A percentile compares a stretch with the other conserved stretches of the same genome.
phyloP scores from a whole-genome alignment of 2,329 filamentous ascomycete species.

The Amauroascus niger region DNA sequence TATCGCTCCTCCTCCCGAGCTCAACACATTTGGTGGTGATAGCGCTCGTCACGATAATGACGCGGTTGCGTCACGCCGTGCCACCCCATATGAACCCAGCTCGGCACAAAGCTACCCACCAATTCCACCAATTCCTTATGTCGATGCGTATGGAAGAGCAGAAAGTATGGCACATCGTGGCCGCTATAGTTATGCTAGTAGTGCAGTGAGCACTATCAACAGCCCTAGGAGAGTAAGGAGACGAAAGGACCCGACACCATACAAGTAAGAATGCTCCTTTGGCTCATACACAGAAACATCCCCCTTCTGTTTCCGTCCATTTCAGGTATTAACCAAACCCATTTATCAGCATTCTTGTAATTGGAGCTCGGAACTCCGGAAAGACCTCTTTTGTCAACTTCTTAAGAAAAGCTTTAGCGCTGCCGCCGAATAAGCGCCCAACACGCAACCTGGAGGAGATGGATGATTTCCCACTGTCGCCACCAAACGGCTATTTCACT shows the following conservation, averaged over 20 bases:
- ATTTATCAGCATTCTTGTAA: constrained; percentile 66
- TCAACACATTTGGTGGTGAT: constrained; percentile 55
- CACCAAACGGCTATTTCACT: constrained; percentile 58
- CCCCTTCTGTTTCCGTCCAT: neutral
- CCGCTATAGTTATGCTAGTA: constrained; percentile 92
- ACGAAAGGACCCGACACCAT: constrained; percentile 93
- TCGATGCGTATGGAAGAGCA: constrained; percentile 69
- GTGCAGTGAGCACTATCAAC: constrained; percentile 81
- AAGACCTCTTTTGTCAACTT: constrained; percentile 98
- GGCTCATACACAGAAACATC: no score
- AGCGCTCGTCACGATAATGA: constrained; percentile 52
- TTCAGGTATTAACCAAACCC: neutral
- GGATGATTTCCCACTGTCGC: constrained; percentile 43
- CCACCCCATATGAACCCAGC: constrained; percentile 26
- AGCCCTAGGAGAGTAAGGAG: constrained; percentile 83
- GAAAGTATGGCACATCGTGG: constrained; percentile 97
- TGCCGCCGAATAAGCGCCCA: constrained; percentile 67
- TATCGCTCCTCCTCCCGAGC: constrained; percentile 38
- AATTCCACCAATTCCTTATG: constrained; percentile 31
- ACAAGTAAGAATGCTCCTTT: constrained; percentile 68
- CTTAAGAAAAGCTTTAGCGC: constrained; percentile 71
- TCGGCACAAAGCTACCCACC: constrained; percentile 18
- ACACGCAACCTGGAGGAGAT: constrained; percentile 50
- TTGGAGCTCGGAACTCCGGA: constrained; percentile 77
- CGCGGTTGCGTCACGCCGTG: constrained; percentile 43